Evolutionary conservation across 345 rosid genomes (phyloP).

Genomic region (Firmiana major): DNA sequence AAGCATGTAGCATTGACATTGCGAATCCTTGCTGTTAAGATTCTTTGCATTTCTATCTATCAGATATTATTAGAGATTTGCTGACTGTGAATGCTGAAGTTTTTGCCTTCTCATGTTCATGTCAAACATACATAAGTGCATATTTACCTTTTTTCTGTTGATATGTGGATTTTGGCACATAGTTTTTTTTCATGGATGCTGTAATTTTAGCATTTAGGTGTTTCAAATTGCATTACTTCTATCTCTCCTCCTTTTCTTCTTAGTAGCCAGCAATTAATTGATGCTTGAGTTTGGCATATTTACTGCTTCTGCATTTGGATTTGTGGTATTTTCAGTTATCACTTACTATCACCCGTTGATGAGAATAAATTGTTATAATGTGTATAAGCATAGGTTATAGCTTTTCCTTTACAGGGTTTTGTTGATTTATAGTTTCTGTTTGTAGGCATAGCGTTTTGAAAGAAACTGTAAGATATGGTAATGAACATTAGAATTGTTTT

Average conservation of each 20-base stretch:
- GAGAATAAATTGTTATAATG: not conserved
- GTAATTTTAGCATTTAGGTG: not conserved
- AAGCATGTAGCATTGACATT: not conserved
- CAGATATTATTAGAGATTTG: not conserved
- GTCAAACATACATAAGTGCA: not conserved
- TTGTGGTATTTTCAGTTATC: not conserved
- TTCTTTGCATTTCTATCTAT: not conserved
- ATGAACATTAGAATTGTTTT: not conserved
- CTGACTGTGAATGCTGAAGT: not conserved
- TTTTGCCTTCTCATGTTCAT: not conserved
- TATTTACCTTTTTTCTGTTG: constrained; percentile 1
- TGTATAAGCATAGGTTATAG: not conserved
- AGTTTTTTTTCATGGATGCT: not conserved
- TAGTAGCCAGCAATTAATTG: not conserved
- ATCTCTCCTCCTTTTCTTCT: not conserved
- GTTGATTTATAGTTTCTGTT: not conserved
- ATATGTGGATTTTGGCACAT: not conserved
- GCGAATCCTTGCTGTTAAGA: not conserved
- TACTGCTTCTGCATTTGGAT: constrained; percentile 1
- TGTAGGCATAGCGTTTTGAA: not conserved
- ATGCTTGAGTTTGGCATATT: not conserved
- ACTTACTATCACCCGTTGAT: not conserved
- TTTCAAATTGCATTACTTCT: not conserved
- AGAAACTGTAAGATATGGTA: not conserved
- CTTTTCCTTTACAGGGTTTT: not conserved